A percentile compares a stretch with the other conserved stretches of the same genome.
phyloP scores from a whole-genome alignment of 2,329 filamentous ascomycete species.

The Fonsecaea multimorphosa region DNA sequence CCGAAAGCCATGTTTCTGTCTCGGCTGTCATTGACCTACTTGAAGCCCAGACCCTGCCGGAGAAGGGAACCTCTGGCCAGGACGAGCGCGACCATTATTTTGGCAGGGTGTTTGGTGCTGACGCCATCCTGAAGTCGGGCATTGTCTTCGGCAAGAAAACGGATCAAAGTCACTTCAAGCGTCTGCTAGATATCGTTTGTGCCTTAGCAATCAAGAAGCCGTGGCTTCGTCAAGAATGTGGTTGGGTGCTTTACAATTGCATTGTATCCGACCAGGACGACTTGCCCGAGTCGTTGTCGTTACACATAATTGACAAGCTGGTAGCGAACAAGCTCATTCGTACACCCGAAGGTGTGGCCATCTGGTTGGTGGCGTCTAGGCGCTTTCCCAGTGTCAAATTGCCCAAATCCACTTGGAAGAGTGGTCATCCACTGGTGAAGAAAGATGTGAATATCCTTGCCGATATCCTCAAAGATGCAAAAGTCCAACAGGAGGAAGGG shows the following conservation, averaged over 20 bases:
- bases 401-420: constrained; percentile 74
- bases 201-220: constrained; percentile 79
- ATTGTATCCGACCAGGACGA: constrained; percentile 2
- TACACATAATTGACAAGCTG: constrained; percentile 68
- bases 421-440: constrained; percentile 72
- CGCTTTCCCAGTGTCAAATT: constrained; percentile 69
- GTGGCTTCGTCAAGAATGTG: constrained; percentile 88
- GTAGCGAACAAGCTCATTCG: constrained; percentile 70
- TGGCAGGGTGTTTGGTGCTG: constrained; percentile 83
- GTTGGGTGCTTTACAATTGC: constrained; percentile 70
- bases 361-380: constrained; percentile 77
- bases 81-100: constrained; percentile 86
- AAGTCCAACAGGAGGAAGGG: constrained; percentile 42
- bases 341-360: constrained; percentile 85
- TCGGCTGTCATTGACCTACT: constrained; percentile 58
- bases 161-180: constrained; percentile 58
- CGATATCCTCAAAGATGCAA: constrained; percentile 76
- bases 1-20: constrained; percentile 44
- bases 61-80: constrained; percentile 64
- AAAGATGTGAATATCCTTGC: constrained; percentile 73
- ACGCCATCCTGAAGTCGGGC: constrained; percentile 81
- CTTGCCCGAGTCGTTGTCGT: constrained; percentile 56
- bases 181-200: constrained; percentile 74
- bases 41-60: constrained; percentile 58
- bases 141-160: constrained; percentile 66